These are phyloP conservation scores for Aspergillus carlsbadensis DNA, from an alignment of 495 filamentous ascomycete species.

Conservation along the genomic window DNA sequence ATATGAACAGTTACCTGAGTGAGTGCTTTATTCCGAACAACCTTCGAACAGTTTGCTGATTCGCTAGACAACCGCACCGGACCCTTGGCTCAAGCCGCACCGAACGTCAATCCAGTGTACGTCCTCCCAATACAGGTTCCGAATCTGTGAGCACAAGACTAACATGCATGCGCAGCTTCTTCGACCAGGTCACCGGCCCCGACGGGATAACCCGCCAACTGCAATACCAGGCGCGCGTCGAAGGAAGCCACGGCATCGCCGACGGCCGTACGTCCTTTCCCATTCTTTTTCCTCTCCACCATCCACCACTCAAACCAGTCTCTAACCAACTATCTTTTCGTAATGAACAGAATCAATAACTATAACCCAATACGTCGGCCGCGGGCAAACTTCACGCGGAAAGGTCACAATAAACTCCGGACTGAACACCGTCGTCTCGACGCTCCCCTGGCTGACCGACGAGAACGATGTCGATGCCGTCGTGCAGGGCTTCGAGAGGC, in stretches of 20 bases:
- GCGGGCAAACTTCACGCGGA: conserved; percentile 18
- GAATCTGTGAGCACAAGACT: too few relatives aligned
- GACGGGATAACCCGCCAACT: conserved; percentile 16
- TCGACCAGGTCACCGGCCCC: conserved; percentile 17
- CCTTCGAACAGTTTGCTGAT: neutral
- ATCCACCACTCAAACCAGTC: neutral
- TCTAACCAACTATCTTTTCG: too few relatives aligned
- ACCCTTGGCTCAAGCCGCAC: conserved; percentile 17
- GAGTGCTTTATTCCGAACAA: neutral
- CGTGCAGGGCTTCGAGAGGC: conserved; percentile 12
- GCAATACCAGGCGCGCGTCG: conserved; percentile 17
- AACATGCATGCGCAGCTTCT: conserved; percentile 11
- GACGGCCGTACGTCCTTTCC: conserved; percentile 14
- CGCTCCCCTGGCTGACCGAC: conserved; percentile 14
- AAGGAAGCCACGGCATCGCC: conserved; percentile 11
- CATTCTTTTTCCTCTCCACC: neutral
- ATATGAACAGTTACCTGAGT: conserved; percentile 15
- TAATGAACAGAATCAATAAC: conserved; percentile 11
- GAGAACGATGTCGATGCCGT: conserved; percentile 15
- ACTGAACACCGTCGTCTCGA: conserved; percentile 18
- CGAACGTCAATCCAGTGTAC: conserved; percentile 18
- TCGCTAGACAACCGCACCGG: conserved; percentile 11
- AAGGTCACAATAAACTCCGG: conserved; percentile 11
- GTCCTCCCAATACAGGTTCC: too few relatives aligned
- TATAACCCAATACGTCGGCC: conserved; percentile 18